Evolutionary conservation across 169 alveolate species (phyloP), one percentile per base, ranked within the genome.

Genomic region (Eimeria tenella): DNA sequence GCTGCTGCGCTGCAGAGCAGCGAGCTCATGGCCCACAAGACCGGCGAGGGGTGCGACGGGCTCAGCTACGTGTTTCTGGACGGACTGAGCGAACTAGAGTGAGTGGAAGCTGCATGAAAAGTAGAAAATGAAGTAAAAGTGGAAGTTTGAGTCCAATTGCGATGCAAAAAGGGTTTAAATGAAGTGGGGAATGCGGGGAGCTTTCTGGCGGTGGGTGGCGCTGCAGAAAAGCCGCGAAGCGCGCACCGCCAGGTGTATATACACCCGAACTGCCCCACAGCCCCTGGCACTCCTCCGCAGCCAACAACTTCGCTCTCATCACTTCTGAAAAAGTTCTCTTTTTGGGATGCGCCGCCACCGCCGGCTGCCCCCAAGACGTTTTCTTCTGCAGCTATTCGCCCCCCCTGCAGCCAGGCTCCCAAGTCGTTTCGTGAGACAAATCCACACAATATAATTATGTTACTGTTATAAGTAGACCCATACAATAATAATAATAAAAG

Each of bases 271-370:
- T 49, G 7, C 23, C 68, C 42, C 0, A 4, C 8, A 50, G 31
- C 68, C 65, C 86, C 15, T 75, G 86, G 86, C 42, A 49, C 42
- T 75, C 86, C 4, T 49, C 49, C 2, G 9, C 1, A 0, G 86
- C 86, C 10, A 11, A 75, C 11, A 75, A 75, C 1, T 13, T 75
- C 10, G 62, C 86, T 11, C 60, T 75, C 4, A 9, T 75, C 13
- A 42, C 49, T 8, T 75, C 86, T 8, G 86, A 75, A 50, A 75
- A 11, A 75, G 60, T 11, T 6, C 0, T 0, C 5, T 42, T 15
- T 52, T 60, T 50, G n/a, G 86, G 86, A 7, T 75, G 86, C 10
- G 86, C 86, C 3, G 63, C 86, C 5, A 75, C 86, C 10, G 63
- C 13, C 17, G 86, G 86, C 19, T 75, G 86, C 19, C 11, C 56